A percentile compares a stretch with the other conserved stretches of the same genome.
These are phyloP conservation scores for Wickerhamomyces alni DNA, from an alignment of 805 yeast genomes.

Conservation along the genomic window DNA sequence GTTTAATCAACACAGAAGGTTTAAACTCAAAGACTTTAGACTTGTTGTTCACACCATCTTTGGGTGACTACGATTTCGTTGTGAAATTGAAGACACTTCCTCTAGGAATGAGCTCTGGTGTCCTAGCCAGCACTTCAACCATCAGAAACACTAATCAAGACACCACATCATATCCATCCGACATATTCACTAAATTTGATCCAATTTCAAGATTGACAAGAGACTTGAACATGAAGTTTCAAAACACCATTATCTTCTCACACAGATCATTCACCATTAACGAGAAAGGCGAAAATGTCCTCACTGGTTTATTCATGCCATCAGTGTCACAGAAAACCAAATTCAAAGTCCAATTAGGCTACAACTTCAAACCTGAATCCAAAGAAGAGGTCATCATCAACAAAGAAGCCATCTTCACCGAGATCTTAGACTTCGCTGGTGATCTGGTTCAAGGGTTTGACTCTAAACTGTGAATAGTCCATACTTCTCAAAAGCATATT, in stretches of 20 bases:
- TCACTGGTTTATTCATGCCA: slow-evolving; percentile 82
- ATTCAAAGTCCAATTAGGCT: slow-evolving; percentile 76
- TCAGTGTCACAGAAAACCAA: slow-evolving; percentile 49
- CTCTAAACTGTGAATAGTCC: slow-evolving; percentile 3
- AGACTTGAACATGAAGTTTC: slow-evolving; percentile 58
- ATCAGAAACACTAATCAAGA: slow-evolving; percentile 51
- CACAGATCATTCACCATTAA: slow-evolving; percentile 47
- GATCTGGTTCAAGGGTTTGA: slow-evolving; percentile 46
- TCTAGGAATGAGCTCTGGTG: slow-evolving; percentile 46
- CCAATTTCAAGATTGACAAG: slow-evolving; percentile 52
- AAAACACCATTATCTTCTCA: slow-evolving; percentile 67
- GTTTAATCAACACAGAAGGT: slow-evolving; percentile 44
- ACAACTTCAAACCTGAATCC: slow-evolving; percentile 58
- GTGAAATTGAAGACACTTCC: slow-evolving; percentile 47
- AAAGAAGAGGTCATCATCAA: slow-evolving; percentile 53
- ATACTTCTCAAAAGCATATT: no score
- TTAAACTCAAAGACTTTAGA: slow-evolving; percentile 36
- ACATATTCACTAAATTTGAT: slow-evolving; percentile 46
- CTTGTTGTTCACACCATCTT: slow-evolving; percentile 71
- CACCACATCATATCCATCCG: slow-evolving; percentile 27
- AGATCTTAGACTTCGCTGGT: slow-evolving; percentile 65
- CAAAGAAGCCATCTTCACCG: slow-evolving; percentile 65
- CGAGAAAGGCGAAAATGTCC: slow-evolving; percentile 51
- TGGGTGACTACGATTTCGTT: slow-evolving; percentile 79
- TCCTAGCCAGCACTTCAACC: slow-evolving; percentile 37